These are phyloP conservation scores for Rhodotorula toruloides DNA, from an alignment of 768 basidiomycete genomes.

Conservation along the genomic window DNA sequence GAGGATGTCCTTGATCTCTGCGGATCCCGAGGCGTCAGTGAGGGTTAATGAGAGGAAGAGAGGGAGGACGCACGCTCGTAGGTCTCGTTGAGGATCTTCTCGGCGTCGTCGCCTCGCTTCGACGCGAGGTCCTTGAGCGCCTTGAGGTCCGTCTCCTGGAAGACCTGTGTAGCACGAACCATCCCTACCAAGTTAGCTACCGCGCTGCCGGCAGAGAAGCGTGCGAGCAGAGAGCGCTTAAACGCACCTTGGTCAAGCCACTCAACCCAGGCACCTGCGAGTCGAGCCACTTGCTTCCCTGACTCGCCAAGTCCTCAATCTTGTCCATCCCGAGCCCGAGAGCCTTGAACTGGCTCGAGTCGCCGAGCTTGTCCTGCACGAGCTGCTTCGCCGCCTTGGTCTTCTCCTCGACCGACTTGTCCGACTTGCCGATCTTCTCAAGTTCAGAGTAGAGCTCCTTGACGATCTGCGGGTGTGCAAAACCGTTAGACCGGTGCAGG, in stretches of 20 bases:
- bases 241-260: slow-evolving; percentile 36
- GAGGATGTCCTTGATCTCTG: slow-evolving; percentile 42
- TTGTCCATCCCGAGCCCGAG: slow-evolving; percentile 1
- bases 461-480: slow-evolving; percentile 11
- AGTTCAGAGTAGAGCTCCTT: slow-evolving; percentile 40
- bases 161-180: background rate
- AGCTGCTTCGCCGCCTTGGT: slow-evolving; percentile 38
- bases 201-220: background rate
- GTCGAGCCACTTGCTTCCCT: slow-evolving; percentile 17
- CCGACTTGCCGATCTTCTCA: slow-evolving; percentile 37
- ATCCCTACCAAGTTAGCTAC: too few species aligned
- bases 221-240: background rate
- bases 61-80: slow-evolving; percentile 15
- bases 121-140: slow-evolving; percentile 37
- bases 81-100: slow-evolving; percentile 35
- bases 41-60: background rate
- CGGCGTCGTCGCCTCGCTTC: slow-evolving; percentile 39
- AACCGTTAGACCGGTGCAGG: background rate
- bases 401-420: slow-evolving; percentile 32
- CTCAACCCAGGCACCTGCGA: slow-evolving; percentile 12
- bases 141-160: slow-evolving; percentile 28
- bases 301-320: background rate
- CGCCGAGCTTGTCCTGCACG: slow-evolving; percentile 38
- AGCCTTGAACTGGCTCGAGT: slow-evolving; percentile 18
- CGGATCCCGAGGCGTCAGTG: background rate